Conservation (phyloP, 148 eudicot species). For the Oxyria digyna region DNA sequence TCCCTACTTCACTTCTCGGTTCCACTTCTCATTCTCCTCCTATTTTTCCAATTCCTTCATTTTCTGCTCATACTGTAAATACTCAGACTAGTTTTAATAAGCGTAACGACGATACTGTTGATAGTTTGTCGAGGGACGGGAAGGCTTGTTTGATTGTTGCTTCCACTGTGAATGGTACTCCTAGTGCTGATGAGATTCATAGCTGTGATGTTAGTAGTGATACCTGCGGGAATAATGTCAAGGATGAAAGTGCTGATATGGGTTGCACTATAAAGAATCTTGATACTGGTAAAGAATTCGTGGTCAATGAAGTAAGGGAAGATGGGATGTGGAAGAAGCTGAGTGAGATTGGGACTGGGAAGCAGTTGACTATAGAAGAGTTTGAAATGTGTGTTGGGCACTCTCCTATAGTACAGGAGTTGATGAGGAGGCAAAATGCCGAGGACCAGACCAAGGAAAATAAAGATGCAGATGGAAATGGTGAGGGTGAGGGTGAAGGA, state of each 20-base stretch:
- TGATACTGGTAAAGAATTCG: slow-evolving; percentile 90
- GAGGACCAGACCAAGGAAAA: slow-evolving; percentile 41
- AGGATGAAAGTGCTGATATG: slow-evolving; percentile 18
- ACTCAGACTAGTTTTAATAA: slow-evolving; percentile 18
- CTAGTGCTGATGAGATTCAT: slow-evolving; percentile 20
- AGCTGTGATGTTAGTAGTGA: slow-evolving; percentile 10
- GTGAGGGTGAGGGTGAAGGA: slow-evolving; percentile 32
- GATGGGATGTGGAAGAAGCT: slow-evolving; percentile 50
- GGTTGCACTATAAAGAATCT: slow-evolving; percentile 69
- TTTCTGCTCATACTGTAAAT: slow-evolving; percentile 42
- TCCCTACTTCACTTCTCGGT: background rate
- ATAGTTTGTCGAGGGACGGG: slow-evolving; percentile 13
- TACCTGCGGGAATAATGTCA: slow-evolving; percentile 13
- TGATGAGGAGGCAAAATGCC: slow-evolving; percentile 89
- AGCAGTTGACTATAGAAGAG: slow-evolving; percentile 91
- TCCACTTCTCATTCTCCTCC: slow-evolving; percentile 9
- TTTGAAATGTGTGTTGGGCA: slow-evolving; percentile 78
- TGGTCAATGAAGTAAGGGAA: slow-evolving; percentile 80
- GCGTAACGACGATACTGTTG: slow-evolving; percentile 16
- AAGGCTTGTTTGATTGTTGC: slow-evolving; percentile 32
- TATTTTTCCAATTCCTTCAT: slow-evolving; percentile 33
- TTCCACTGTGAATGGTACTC: slow-evolving; percentile 24
- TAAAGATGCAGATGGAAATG: slow-evolving; percentile 25
- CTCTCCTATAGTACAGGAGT: slow-evolving; percentile 84
- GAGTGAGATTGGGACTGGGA: slow-evolving; percentile 73